A percentile compares a stretch with the other conserved stretches of the same genome.
Evolutionary conservation across 225 moss, liverwort and hornwort species (phyloP).

Genomic region (Sphagnum tenellum): DNA sequence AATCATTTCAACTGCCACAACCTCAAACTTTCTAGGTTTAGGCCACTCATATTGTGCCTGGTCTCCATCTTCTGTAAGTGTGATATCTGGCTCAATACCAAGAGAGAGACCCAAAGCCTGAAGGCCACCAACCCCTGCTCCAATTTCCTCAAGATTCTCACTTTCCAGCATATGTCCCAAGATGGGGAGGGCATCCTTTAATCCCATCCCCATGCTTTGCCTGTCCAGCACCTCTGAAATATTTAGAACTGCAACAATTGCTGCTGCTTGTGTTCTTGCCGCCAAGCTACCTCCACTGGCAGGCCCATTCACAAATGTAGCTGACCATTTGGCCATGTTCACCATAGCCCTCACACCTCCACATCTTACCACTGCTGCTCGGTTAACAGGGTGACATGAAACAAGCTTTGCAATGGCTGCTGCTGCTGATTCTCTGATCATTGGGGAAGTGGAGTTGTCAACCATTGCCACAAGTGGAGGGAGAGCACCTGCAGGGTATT

Average conservation of each 20-base stretch:
- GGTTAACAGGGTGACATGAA: slow-evolving; percentile 47
- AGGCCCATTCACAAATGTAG: slow-evolving; percentile 22
- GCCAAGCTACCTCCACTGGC: slow-evolving; percentile 19
- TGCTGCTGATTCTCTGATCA: slow-evolving; percentile 67
- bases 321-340: slow-evolving; percentile 75
- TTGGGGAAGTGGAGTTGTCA: slow-evolving; percentile 43
- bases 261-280: slow-evolving; percentile 45
- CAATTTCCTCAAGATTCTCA: slow-evolving; percentile 27
- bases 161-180: slow-evolving; percentile 53
- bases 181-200: slow-evolving; percentile 33
- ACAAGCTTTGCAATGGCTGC: slow-evolving; percentile 69
- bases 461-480: slow-evolving; percentile 52
- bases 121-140: slow-evolving; percentile 59
- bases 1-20: slow-evolving; percentile 45
- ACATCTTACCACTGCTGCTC: slow-evolving; percentile 29
- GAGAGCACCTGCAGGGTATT: slow-evolving; percentile 44
- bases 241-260: slow-evolving; percentile 51
- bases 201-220: slow-evolving; percentile 25
- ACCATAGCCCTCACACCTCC: slow-evolving; percentile 59
- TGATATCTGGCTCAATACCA: slow-evolving; percentile 6
- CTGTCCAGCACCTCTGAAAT: slow-evolving; percentile 48
- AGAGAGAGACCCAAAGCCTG: slow-evolving; percentile 26
- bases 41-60: not conserved
- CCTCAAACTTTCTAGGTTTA: slow-evolving; percentile 7
- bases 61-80: not conserved